Conservation (phyloP, 345 rosid genomes). For the Aegle marmelos region DNA sequence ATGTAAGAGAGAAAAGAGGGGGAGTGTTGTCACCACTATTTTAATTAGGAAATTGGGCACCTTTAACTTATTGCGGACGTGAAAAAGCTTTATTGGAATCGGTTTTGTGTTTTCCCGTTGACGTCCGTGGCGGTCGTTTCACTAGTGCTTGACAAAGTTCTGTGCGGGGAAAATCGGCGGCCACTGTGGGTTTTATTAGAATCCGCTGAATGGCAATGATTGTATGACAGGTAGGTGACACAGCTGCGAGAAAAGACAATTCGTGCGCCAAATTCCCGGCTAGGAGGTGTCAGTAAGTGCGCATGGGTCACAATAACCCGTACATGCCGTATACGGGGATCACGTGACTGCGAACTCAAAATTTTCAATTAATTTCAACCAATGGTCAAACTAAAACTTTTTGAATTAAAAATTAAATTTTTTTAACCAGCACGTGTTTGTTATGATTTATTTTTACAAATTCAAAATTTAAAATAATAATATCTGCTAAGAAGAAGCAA, state of each 20-base stretch:
- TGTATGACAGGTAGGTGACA: background rate
- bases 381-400: background rate
- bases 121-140: background rate
- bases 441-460: too few species aligned
- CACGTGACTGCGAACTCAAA: background rate
- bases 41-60: background rate
- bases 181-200: background rate
- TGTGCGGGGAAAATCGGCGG: background rate
- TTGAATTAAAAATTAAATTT: too few species aligned
- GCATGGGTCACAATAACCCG: background rate
- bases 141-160: background rate
- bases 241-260: background rate
- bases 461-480: too few species aligned
- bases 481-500: too few species aligned
- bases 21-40: background rate
- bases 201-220: background rate
- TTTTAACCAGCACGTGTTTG: background rate
- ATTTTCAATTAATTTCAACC: background rate
- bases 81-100: background rate
- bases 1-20: background rate
- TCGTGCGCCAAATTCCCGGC: background rate
- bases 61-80: constrained; percentile 2
- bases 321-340: background rate
- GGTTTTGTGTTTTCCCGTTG: background rate
- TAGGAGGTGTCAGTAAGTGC: background rate